phyloP scores from a whole-genome alignment of 495 filamentous ascomycete species.

The Daldinia loculata region DNA sequence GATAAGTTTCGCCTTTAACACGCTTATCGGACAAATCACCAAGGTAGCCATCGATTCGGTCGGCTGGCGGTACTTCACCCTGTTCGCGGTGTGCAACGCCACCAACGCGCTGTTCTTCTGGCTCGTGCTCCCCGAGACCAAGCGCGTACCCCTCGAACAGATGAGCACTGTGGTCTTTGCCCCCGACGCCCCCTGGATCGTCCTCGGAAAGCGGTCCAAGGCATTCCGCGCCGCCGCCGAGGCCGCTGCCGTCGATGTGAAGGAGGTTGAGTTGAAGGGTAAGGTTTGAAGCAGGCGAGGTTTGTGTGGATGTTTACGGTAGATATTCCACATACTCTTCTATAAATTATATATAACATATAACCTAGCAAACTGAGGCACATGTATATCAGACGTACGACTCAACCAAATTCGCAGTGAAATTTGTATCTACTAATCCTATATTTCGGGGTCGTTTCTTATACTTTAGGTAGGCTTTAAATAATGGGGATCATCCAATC shows the following conservation, averaged over 20 bases:
- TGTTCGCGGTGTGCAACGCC: constrained; percentile 66
- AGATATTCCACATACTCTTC: no score
- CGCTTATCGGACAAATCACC: constrained; percentile 76
- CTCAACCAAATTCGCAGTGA: no score
- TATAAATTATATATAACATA: no score
- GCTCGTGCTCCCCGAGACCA: constrained; percentile 70
- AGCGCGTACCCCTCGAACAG: constrained; percentile 70
- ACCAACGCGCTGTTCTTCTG: constrained; percentile 74
- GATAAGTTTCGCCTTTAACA: constrained; percentile 74
- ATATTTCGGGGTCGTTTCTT: no score
- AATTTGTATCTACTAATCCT: no score
- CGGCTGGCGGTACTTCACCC: constrained; percentile 62
- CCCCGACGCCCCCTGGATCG: constrained; percentile 69
- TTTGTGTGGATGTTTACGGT: background rate
- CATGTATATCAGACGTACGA: no score
- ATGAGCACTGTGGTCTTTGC: constrained; percentile 73
- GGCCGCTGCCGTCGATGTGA: constrained; percentile 24
- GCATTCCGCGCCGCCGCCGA: constrained; percentile 20
- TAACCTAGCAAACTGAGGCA: no score
- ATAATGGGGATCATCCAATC: no score
- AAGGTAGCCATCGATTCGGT: constrained; percentile 64
- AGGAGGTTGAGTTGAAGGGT: constrained; percentile 29
- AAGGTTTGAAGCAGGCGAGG: background rate
- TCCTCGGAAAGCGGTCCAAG: constrained; percentile 50
- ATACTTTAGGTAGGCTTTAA: no score